Base-by-base conservation (phyloP, 352 stramenopile genomes). In the Halophytophthora polymorphica region DNA sequence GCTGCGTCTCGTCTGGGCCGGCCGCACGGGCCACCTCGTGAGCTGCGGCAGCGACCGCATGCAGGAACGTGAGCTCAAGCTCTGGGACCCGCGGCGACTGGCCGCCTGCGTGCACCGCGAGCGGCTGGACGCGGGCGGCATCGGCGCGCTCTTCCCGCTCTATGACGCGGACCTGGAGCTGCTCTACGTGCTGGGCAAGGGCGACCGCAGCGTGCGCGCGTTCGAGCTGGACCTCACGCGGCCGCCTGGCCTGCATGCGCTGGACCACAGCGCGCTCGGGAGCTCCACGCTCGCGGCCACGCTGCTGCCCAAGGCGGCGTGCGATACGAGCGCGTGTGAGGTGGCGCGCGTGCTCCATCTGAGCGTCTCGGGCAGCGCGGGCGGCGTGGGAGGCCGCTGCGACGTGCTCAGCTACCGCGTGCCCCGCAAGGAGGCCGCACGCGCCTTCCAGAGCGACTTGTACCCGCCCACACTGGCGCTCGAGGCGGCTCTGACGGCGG, bases 371-470 rank as follows among this genome's bases (percentile, higher is more conserved):
- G 25, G 44, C 4, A 64, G 37, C 36, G 57, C 48, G 36, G 70
- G 58, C 13, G 69, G 54, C 14, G 53, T 59, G 3, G 67, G 59
- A 13, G 70, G 72, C 6, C 64, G 71, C 22, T 88, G 77, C 22
- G 80, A 93, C 41, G 61, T 86, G 6, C 36, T 91, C 21, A 78
- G 73, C 39, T 90, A 84, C 51, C 64, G 60, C 5, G 77, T 93
- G 25, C 83, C 83, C 25, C 73, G 83, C 6, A 80, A 80, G 28
- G 74, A 88, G 23, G 75, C 75, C 0, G 53, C 44, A 11, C 77
- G 72, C 38, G 59, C 74, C 41, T 93, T 91, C 56, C 83, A 93
- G 52, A 72, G 57, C 36, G 83, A 93, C 58, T 69, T 93, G 66
- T 93, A 84, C 61, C 83, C 80, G 0, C 62, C 86, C 19, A 90